Percentiles rank a stretch among this genome's conserved stretches.
phyloP scores from a whole-genome alignment of 768 basidiomycete genomes.

The Tricholomella constricta region DNA sequence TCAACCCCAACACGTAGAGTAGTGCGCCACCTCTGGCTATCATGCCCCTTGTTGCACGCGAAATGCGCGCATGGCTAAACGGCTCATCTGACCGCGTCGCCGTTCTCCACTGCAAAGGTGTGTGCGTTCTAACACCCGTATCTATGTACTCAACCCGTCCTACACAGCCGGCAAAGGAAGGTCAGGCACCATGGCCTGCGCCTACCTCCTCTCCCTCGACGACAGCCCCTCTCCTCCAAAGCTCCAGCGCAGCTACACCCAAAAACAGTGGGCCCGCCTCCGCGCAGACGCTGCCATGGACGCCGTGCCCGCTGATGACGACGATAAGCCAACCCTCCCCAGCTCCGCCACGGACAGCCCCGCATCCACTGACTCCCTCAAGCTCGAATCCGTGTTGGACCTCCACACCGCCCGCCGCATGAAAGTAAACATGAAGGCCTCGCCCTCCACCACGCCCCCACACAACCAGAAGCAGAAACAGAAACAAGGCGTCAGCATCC shows the following conservation, averaged over 20 bases:
- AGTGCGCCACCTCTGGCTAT: constrained; percentile 66
- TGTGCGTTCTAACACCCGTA: neutral
- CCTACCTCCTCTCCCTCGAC: constrained; percentile 70
- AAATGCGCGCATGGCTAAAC: constrained; percentile 73
- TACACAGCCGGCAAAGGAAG: constrained; percentile 87
- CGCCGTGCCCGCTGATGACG: constrained; percentile 41
- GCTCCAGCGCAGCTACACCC: constrained; percentile 46
- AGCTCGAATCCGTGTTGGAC: constrained; percentile 45
- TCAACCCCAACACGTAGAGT: neutral
- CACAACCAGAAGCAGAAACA: constrained; percentile 23
- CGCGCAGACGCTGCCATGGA: constrained; percentile 53
- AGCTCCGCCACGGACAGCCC: neutral
- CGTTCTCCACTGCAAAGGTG: constrained; percentile 89
- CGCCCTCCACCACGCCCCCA: constrained; percentile 3
- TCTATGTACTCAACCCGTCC: neutral
- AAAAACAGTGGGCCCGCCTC: constrained; percentile 48
- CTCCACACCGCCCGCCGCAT: constrained; percentile 73
- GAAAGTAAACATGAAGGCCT: constrained; percentile 40
- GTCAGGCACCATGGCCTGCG: constrained; percentile 84
- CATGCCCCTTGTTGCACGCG: constrained; percentile 70
- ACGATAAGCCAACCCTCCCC: neutral
- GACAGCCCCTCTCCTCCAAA: constrained; percentile 47
- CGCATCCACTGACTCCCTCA: neutral
- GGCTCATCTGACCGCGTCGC: constrained; percentile 67
- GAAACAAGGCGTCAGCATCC: constrained; percentile 74